These are phyloP conservation scores for Aureobasidium mangrovei DNA, from an alignment of 2,329 filamentous ascomycete species.

Conservation along the genomic window DNA sequence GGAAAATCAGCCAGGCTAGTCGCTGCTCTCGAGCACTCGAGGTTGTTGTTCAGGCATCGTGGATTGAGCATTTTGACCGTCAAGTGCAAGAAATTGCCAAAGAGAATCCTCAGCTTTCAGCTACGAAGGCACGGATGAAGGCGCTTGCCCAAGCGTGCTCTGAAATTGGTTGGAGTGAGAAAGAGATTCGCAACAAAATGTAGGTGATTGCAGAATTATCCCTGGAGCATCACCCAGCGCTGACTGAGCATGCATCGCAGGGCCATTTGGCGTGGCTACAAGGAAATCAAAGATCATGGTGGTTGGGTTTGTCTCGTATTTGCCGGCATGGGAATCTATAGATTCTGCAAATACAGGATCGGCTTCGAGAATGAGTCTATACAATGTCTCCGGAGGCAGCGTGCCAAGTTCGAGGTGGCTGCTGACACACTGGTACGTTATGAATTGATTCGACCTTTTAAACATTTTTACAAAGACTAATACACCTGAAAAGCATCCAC, in stretches of 20 bases:
- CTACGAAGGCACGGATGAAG: slow-evolving; percentile 43
- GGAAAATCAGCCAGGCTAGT: slow-evolving; percentile 42
- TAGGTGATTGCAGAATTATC: neutral
- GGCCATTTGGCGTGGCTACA: slow-evolving; percentile 50
- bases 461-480: neutral
- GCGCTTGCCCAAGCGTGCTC: slow-evolving; percentile 46
- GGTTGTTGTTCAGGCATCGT: slow-evolving; percentile 50
- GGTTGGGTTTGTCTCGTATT: slow-evolving; percentile 50
- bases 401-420: slow-evolving; percentile 43
- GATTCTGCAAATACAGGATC: slow-evolving; percentile 52
- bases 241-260: neutral
- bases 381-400: slow-evolving; percentile 36
- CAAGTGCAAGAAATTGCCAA: slow-evolving; percentile 37
- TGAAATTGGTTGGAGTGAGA: slow-evolving; percentile 48
- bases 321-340: slow-evolving; percentile 49
- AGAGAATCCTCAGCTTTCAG: slow-evolving; percentile 34
- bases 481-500: slow-evolving; percentile 29
- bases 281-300: slow-evolving; percentile 49
- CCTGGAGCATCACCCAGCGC: neutral
- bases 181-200: slow-evolving; percentile 47
- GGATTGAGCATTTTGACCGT: slow-evolving; percentile 48
- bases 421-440: slow-evolving; percentile 37
- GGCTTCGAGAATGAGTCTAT: slow-evolving; percentile 45
- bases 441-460: neutral
- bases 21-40: slow-evolving; percentile 49